Conservation (phyloP, 164 flowering plant genomes). For the Protea cynaroides region DNA sequence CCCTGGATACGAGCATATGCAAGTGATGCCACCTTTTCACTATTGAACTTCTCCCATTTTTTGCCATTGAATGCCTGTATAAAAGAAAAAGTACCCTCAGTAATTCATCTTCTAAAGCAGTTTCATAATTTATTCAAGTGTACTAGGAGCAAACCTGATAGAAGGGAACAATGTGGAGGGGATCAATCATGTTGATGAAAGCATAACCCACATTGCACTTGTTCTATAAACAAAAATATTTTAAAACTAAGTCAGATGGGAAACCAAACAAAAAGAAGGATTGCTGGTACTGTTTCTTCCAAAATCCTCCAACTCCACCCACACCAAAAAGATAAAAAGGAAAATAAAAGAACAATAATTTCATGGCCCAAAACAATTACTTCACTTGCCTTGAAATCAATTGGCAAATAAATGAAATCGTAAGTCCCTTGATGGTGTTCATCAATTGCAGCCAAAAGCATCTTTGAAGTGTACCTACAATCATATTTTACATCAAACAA, state of each 20-base stretch:
- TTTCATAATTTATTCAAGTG: neutral
- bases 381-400: conserved; percentile 72
- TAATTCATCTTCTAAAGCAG: neutral
- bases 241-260: conserved; percentile 3
- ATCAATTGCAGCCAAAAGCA: conserved; percentile 81
- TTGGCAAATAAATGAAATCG: conserved; percentile 81
- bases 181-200: conserved; percentile 76
- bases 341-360: neutral
- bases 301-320: too few relatives aligned
- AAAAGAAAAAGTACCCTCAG: neutral
- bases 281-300: too few relatives aligned
- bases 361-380: neutral
- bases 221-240: conserved; percentile 37
- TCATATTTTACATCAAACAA: conserved; percentile 2
- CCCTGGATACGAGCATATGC: conserved; percentile 93
- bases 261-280: neutral
- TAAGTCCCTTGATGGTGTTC: conserved; percentile 68
- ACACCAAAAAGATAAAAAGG: too few relatives aligned
- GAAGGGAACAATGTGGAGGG: conserved; percentile 60
- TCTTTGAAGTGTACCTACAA: conserved; percentile 76
- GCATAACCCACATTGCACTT: conserved; percentile 96
- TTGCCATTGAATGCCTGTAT: conserved; percentile 79
- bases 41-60: conserved; percentile 92
- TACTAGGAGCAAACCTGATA: conserved; percentile 43
- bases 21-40: conserved; percentile 86